These are phyloP conservation scores for Solanum chiquidenum DNA, from an alignment of 257 asterid species.

Conservation along the genomic window DNA sequence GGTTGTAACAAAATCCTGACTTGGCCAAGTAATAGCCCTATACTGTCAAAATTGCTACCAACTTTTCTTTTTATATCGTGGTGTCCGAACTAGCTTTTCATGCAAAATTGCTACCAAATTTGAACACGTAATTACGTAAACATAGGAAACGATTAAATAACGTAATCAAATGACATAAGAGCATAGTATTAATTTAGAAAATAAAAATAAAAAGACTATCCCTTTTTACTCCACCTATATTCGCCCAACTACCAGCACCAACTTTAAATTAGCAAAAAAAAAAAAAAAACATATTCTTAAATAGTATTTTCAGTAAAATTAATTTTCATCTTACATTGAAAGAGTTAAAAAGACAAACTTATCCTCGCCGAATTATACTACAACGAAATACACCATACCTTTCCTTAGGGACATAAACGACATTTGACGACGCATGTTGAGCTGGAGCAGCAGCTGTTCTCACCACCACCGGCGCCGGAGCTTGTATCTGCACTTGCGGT, in stretches of 20 bases:
- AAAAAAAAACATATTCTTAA: neutral
- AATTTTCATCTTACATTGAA: neutral
- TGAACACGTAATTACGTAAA: neutral
- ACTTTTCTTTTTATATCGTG: rapidly evolving
- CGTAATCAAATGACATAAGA: neutral
- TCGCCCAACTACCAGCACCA: neutral
- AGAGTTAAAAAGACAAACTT: neutral
- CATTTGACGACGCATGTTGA: constrained; percentile 23
- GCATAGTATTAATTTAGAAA: neutral
- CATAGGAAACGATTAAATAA: neutral
- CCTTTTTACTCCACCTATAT: neutral
- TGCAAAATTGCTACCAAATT: neutral
- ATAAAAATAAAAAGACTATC: neutral
- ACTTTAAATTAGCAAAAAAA: neutral
- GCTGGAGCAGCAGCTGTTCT: neutral
- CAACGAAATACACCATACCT: constrained; percentile 18
- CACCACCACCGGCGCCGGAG: constrained; percentile 5
- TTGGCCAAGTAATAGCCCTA: neutral
- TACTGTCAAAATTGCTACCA: neutral
- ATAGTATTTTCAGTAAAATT: neutral
- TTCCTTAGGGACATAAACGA: constrained; percentile 41
- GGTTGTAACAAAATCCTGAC: neutral
- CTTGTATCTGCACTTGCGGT: neutral
- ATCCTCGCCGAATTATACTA: neutral
- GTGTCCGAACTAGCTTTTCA: rapidly evolving